Evolutionary conservation across 768 basidiomycete species (phyloP), one percentile per base, ranked within the genome.

Genomic region (Myochromella boudieri): DNA sequence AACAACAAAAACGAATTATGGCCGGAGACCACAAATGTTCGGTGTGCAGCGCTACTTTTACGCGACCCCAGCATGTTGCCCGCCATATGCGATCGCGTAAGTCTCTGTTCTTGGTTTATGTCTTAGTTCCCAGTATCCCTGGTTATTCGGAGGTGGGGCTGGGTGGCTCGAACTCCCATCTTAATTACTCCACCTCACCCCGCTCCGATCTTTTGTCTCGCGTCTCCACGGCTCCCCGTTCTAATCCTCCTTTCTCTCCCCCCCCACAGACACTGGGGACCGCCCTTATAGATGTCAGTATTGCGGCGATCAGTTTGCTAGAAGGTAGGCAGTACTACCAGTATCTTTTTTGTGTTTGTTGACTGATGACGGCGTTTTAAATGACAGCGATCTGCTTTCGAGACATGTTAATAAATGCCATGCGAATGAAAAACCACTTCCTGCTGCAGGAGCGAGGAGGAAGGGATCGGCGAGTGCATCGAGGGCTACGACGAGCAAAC

Each of bases 331-430:
- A 42, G 44, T 42, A 7, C 8, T 27, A 6, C 39, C 25, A 29
- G 8, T 29, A n/a, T 29, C 28, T 29, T 29, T 29, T 7, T 27
- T 14, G 24, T 10, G 3, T 20, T 20, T 21, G 41, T 51, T 33
- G 17, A 18, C 20, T 10, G 1, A n/a, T 15, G 4, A 8, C 7
- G 7, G n/a, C 20, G 38, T 38, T 33, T 53, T 47, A 34, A 6
- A 6, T 14, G 28, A 4, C 55, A 91, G 89, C 62, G 91, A 93
- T 70, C 75, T 93, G 3, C 81, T 93, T 34, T 90, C 91, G 4
- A 70, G 91, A 56, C 91, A 93, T 57, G 75, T 91, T 52, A 91
- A 92, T 66, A 93, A 93, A 57, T 93, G 91, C 57, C 91, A 93
- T 61, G 80, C 88, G 3, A 77, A 77, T 54, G 87, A 91, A 70